Conservation (phyloP, 2,329 filamentous ascomycete genomes). For the Aspergillus unguis region DNA sequence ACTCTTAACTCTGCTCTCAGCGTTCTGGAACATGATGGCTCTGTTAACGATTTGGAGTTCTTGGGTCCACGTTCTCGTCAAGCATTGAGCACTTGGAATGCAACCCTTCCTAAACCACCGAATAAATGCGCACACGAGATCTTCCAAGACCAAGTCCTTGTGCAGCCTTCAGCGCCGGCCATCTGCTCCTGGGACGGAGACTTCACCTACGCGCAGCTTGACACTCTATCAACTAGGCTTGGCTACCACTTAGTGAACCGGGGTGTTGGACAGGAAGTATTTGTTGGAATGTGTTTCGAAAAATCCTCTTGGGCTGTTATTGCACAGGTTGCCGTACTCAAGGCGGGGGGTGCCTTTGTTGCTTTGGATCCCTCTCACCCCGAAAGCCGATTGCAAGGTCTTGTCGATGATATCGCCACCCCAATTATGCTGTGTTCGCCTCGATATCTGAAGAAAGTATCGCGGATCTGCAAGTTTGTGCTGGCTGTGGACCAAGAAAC, state of each 20-base stretch:
- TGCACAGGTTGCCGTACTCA: slow-evolving; percentile 40
- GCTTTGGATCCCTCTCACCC: slow-evolving; percentile 42
- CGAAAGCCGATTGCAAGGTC: slow-evolving; percentile 32
- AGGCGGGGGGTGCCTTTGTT: slow-evolving; percentile 43
- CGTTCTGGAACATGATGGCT: slow-evolving; percentile 6
- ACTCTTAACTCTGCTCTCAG: slow-evolving; percentile 29
- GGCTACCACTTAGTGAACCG: slow-evolving; percentile 35
- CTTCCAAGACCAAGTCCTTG: slow-evolving; percentile 31
- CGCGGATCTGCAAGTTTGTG: slow-evolving; percentile 25
- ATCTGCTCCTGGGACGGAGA: slow-evolving; percentile 36
- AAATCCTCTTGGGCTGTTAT: slow-evolving; percentile 45
- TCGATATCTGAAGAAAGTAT: slow-evolving; percentile 27
- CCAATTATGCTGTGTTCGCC: slow-evolving; percentile 35
- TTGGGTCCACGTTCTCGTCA: slow-evolving; percentile 29
- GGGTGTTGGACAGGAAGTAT: slow-evolving; percentile 39
- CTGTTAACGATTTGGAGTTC: slow-evolving; percentile 30
- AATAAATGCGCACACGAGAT: slow-evolving; percentile 37
- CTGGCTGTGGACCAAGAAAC: slow-evolving; percentile 29
- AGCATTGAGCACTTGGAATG: slow-evolving; percentile 36
- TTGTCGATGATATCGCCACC: slow-evolving; percentile 36
- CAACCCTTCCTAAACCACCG: slow-evolving; percentile 24
- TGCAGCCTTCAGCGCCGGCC: slow-evolving; percentile 26
- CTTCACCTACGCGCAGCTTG: slow-evolving; percentile 37
- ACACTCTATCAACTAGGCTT: slow-evolving; percentile 36
- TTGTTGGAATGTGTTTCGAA: slow-evolving; percentile 43